phyloP scores from a whole-genome alignment of 495 filamentous ascomycete species.

The Chaetomium cochliodes region DNA sequence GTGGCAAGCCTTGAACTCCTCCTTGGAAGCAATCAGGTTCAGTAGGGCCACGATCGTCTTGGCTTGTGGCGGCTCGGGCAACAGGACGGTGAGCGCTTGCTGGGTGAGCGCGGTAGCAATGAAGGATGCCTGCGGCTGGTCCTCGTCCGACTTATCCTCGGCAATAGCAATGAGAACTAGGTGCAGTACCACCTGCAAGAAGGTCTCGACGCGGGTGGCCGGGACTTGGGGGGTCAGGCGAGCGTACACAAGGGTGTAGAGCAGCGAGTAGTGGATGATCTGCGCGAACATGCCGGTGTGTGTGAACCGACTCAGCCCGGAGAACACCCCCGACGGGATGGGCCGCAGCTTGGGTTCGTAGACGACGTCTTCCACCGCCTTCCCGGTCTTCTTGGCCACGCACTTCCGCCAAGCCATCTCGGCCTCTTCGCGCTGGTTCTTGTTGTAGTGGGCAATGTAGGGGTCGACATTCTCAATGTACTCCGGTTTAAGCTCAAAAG shows the following conservation, averaged over 20 bases:
- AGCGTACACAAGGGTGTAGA: constrained; percentile 67
- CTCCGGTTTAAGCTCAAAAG: constrained; percentile 85
- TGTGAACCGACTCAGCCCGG: constrained; percentile 72
- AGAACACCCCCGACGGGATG: constrained; percentile 74
- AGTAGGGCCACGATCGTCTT: constrained; percentile 74
- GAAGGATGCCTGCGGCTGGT: constrained; percentile 59
- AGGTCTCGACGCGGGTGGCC: constrained; percentile 79
- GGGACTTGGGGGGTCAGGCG: constrained; percentile 68
- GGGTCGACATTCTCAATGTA: constrained; percentile 86
- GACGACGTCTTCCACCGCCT: constrained; percentile 78
- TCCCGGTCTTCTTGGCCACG: constrained; percentile 84
- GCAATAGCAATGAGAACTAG: constrained; percentile 76
- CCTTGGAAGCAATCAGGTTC: constrained; percentile 68
- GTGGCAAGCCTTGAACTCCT: constrained; percentile 74
- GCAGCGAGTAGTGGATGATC: constrained; percentile 81
- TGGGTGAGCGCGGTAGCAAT: constrained; percentile 65
- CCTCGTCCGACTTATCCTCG: constrained; percentile 70
- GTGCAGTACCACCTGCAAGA: constrained; percentile 87
- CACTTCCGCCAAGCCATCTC: constrained; percentile 82
- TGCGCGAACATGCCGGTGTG: constrained; percentile 82
- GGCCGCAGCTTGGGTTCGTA: constrained; percentile 84
- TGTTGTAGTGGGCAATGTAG: constrained; percentile 90
- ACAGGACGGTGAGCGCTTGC: constrained; percentile 55
- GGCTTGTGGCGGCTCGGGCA: constrained; percentile 45
- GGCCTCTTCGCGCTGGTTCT: constrained; percentile 95